Conservation (phyloP, 2,329 filamentous ascomycete genomes). For the Scopulariopsis brevicaulis region DNA sequence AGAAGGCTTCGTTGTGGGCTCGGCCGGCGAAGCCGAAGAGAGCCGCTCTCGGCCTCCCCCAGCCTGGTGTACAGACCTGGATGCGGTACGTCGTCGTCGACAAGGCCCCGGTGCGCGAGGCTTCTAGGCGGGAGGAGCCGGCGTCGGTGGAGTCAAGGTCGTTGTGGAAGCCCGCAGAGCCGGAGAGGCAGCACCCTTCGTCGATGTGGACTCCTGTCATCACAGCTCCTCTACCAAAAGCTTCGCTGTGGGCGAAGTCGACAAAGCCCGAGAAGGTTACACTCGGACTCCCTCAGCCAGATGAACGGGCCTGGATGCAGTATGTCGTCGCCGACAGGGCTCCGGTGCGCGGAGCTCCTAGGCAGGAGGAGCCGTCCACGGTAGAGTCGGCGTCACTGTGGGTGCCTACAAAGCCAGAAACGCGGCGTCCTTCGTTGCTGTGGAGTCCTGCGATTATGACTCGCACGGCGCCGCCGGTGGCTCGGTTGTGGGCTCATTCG, state of each 20-base stretch:
- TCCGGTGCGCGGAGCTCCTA: no score
- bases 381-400: no score
- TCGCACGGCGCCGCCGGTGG: neutral
- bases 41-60: slow-evolving; percentile 13
- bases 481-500: neutral
- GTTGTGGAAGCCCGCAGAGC: neutral
- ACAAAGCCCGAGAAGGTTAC: neutral
- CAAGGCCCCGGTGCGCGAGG: slow-evolving; percentile 5
- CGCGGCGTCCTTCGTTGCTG: neutral
- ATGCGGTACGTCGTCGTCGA: slow-evolving; percentile 14
- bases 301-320: slow-evolving; percentile 7
- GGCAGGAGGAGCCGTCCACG: no score
- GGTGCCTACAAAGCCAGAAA: neutral
- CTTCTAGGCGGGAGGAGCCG: slow-evolving; percentile 11
- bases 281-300: slow-evolving; percentile 1
- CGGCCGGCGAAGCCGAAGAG: slow-evolving; percentile 1
- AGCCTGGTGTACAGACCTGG: slow-evolving; percentile 24
- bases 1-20: neutral
- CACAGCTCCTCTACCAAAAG: no score
- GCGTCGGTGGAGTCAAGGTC: neutral
- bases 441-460: neutral
- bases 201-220: neutral
- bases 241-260: neutral
- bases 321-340: neutral
- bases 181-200: neutral